Conservation (phyloP, 1,284 basidiomycete species). For the Cutaneotrichosporon sp. region DNA sequence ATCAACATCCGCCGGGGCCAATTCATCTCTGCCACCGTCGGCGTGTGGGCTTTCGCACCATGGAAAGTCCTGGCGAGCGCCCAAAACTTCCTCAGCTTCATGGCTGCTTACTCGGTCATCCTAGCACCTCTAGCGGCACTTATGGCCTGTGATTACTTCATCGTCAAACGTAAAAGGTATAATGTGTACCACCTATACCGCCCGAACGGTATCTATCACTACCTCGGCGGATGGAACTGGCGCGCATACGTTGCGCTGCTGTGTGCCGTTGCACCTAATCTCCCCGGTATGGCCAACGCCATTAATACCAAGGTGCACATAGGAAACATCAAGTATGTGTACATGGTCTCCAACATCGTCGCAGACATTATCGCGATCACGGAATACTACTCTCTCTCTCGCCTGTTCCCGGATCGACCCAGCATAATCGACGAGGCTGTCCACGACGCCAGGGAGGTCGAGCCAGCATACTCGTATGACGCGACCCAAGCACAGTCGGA, state of each 20-base stretch:
- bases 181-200: slow-evolving; percentile 45
- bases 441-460: slow-evolving; percentile 33
- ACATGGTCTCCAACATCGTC: slow-evolving; percentile 51
- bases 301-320: slow-evolving; percentile 57
- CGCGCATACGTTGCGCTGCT: slow-evolving; percentile 57
- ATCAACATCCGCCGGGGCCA: slow-evolving; percentile 75
- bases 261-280: slow-evolving; percentile 73
- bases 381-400: slow-evolving; percentile 64
- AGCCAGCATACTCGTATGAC: background rate
- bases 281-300: slow-evolving; percentile 59
- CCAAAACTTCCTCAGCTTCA: slow-evolving; percentile 38
- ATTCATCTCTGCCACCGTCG: slow-evolving; percentile 68
- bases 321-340: slow-evolving; percentile 59
- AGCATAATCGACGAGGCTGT: slow-evolving; percentile 63
- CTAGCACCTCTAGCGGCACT: slow-evolving; percentile 44
- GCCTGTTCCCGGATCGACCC: slow-evolving; percentile 62
- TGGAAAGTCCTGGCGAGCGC: slow-evolving; percentile 46
- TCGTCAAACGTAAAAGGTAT: slow-evolving; percentile 35
- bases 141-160: slow-evolving; percentile 42
- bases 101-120: slow-evolving; percentile 47
- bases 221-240: slow-evolving; percentile 64
- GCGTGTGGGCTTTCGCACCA: slow-evolving; percentile 60
- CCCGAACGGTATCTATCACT: slow-evolving; percentile 43
- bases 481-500: background rate
- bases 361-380: slow-evolving; percentile 57